A percentile compares a stretch with the other conserved stretches of the same genome.
These are phyloP conservation scores for Linum usitatissimum DNA, from an alignment of 345 rosid genomes.

Conservation along the genomic window DNA sequence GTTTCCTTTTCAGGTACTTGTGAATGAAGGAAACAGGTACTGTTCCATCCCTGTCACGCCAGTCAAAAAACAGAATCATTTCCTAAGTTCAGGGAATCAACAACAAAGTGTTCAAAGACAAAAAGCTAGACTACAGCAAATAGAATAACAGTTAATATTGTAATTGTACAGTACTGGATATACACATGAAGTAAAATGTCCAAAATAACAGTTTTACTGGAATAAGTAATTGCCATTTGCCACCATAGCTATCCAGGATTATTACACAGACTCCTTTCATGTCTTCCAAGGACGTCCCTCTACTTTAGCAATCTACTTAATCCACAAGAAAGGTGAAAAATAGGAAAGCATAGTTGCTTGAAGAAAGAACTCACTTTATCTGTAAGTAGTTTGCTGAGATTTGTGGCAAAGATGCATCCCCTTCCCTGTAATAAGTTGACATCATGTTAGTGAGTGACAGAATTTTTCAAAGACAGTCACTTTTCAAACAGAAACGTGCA, in stretches of 20 bases:
- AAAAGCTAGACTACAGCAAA: not conserved
- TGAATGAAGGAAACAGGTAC: constrained; percentile 22
- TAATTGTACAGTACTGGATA: not conserved
- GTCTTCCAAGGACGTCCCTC: too few relatives aligned
- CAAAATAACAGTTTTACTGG: not conserved
- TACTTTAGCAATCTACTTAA: too few relatives aligned
- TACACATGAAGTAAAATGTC: not conserved
- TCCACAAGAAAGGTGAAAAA: too few relatives aligned
- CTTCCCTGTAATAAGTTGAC: constrained; percentile 17
- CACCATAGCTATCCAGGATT: too few relatives aligned
- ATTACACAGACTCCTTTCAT: too few relatives aligned
- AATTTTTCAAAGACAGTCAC: not conserved
- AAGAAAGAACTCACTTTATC: constrained; percentile 23
- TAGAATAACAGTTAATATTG: not conserved
- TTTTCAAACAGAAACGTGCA: constrained; percentile 13
- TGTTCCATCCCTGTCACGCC: constrained; percentile 18
- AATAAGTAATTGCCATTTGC: too few relatives aligned
- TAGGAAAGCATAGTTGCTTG: not conserved
- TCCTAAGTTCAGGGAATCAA: not conserved
- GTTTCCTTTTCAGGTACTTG: constrained; percentile 25
- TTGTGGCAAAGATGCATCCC: constrained; percentile 24
- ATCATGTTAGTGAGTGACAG: constrained; percentile 1
- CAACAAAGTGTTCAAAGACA: not conserved
- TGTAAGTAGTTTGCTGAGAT: constrained; percentile 19
- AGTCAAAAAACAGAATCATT: constrained; percentile 6